Percentiles rank a stretch among this genome's conserved stretches.
These are phyloP conservation scores for Cynara cardunculus DNA, from an alignment of 129 eudicot genomes.

Conservation along the genomic window DNA sequence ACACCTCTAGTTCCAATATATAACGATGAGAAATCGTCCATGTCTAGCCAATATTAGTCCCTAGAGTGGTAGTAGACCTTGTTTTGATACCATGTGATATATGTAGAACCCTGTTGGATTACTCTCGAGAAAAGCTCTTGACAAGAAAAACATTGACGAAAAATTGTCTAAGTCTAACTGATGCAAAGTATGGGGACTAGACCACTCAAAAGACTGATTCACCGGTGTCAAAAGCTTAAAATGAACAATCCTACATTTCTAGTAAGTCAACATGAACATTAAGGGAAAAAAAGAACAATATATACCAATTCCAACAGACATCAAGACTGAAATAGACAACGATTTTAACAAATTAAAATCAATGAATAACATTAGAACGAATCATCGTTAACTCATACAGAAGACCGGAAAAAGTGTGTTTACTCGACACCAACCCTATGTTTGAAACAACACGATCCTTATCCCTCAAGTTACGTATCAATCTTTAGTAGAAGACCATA, in stretches of 20 bases:
- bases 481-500: not conserved
- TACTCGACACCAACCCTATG: not conserved
- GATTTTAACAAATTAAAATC: conserved; percentile 4
- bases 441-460: not conserved
- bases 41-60: too few relatives aligned
- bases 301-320: not conserved
- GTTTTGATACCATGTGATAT: not conserved
- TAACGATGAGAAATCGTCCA: too few relatives aligned
- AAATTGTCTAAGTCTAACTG: not conserved
- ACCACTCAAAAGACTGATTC: not conserved
- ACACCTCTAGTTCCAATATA: too few relatives aligned
- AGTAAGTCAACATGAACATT: conserved; percentile 7
- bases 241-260: not conserved
- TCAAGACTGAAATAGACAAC: not conserved
- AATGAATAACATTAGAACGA: not conserved
- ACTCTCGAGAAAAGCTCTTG: too few relatives aligned
- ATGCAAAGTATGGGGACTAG: too few relatives aligned
- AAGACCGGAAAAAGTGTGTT: not conserved
- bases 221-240: not conserved
- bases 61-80: not conserved
- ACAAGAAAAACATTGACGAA: too few relatives aligned
- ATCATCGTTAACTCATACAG: not conserved
- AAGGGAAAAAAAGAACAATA: not conserved
- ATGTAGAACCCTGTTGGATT: not conserved
- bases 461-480: not conserved